Evolutionary conservation across 805 yeast genomes (phyloP), one percentile per base, ranked within the genome.

Genomic region (Debaryomyces castellii): DNA sequence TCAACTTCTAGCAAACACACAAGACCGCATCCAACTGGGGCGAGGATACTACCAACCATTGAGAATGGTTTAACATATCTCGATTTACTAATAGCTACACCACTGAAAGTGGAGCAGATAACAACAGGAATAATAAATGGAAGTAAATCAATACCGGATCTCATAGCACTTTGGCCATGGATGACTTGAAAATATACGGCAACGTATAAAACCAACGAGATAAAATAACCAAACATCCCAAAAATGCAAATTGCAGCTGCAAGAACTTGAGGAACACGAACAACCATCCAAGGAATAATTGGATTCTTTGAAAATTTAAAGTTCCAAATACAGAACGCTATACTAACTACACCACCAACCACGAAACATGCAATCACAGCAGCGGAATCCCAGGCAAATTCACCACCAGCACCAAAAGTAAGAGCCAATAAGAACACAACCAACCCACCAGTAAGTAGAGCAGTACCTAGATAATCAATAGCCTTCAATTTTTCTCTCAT

Each of bases 381-480:
- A n/a, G 77, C 78, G 0, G 83, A 74, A 3, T 61, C 54, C 87
- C 87, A 83, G 1, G 73, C 55, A 51, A 62, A 71, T 34, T 72
- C 62, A 22, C 62, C 59, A 5, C 78, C 79, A 5, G 62, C 51
- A 10, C 83, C 85, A 50, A 81, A 74, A 0, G 82, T 71, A 22
- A 81, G 57, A 0, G 74, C 86, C 42, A 75, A 63, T 39, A 73
- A 60, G 6, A 78, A 53, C 30, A 80, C 52, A 5, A 77, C 77
- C 33, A 71, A 46, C 0, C 78, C 76, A 3, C 63, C 58, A 4
- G 74, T 58, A 30, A 78, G 46, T 7, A 78, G 50, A 11, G 65
- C 41, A 3, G 74, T 69, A 1, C 85, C 85, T 24, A 41, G 6
- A 24, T 39, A 43, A 24, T 82, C 86, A 43, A 82, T 62, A 20